phyloP scores from a whole-genome alignment of 441 rosid species.

The Euphorbia schlechtendalii region DNA sequence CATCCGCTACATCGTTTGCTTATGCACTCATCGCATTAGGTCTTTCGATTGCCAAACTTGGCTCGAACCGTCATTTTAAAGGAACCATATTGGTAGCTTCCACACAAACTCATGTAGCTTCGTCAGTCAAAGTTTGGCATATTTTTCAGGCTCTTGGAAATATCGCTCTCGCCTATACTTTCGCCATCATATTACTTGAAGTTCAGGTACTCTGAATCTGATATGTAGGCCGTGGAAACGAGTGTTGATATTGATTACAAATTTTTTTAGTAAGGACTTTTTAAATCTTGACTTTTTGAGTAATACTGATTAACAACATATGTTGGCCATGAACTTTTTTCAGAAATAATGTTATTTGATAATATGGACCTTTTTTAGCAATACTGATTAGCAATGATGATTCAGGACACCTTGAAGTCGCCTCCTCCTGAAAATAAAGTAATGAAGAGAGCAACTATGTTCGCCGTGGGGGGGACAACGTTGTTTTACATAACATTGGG shows the following conservation, averaged over 20 bases:
- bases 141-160: slow-evolving; percentile 31
- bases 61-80: slow-evolving; percentile 14
- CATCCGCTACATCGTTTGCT: slow-evolving; percentile 22
- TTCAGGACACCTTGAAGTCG: slow-evolving; percentile 30
- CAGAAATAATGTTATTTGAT: no score
- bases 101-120: not conserved
- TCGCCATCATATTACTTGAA: slow-evolving; percentile 23
- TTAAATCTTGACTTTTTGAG: no score
- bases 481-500: slow-evolving; percentile 26
- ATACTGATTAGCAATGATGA: no score
- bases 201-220: slow-evolving; percentile 20
- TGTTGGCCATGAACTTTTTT: no score
- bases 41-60: slow-evolving; percentile 15
- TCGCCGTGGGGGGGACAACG: slow-evolving; percentile 19
- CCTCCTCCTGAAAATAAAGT: slow-evolving; percentile 27
- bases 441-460: slow-evolving; percentile 26
- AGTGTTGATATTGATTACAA: not conserved
- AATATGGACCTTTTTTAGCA: no score
- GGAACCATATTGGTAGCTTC: slow-evolving; percentile 18
- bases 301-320: no score
- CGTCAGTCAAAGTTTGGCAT: slow-evolving; percentile 22
- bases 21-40: slow-evolving; percentile 21
- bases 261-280: no score
- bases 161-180: slow-evolving; percentile 26
- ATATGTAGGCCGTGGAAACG: not conserved